These are phyloP conservation scores for Penicillium sp. DNA, from an alignment of 2,329 filamentous ascomycete species.

Conservation along the genomic window DNA sequence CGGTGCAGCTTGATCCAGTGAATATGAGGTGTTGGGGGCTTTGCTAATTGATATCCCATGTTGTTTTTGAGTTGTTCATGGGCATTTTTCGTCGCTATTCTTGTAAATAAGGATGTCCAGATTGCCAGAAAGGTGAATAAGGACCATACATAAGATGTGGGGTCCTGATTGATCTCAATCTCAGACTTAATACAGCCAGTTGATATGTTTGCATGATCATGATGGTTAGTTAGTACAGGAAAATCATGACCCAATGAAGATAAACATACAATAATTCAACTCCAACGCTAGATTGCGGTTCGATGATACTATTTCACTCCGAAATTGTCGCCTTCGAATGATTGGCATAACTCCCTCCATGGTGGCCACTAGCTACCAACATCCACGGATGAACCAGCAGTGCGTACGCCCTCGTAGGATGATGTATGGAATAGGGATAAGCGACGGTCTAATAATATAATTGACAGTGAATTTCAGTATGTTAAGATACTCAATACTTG, in stretches of 20 bases:
- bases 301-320: background rate
- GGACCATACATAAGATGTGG: too few relatives aligned
- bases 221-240: background rate
- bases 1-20: background rate
- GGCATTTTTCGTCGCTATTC: background rate
- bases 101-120: background rate
- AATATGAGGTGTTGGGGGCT: background rate
- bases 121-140: background rate
- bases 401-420: background rate
- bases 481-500: too few relatives aligned
- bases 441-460: background rate
- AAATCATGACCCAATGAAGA: background rate
- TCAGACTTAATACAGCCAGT: background rate
- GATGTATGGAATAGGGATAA: too few relatives aligned
- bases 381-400: constrained; percentile 7
- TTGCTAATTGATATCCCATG: background rate
- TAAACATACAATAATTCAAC: background rate
- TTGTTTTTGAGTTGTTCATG: background rate
- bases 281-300: background rate
- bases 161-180: too few relatives aligned
- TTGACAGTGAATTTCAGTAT: too few relatives aligned
- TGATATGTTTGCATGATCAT: background rate
- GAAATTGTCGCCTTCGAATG: constrained; percentile 7
- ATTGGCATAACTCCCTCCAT: constrained; percentile 12
- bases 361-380: constrained; percentile 7